Percentiles rank a stretch among this genome's conserved stretches.
These are phyloP conservation scores for Cerrena zonata DNA, from an alignment of 1,284 basidiomycete species.

Conservation along the genomic window DNA sequence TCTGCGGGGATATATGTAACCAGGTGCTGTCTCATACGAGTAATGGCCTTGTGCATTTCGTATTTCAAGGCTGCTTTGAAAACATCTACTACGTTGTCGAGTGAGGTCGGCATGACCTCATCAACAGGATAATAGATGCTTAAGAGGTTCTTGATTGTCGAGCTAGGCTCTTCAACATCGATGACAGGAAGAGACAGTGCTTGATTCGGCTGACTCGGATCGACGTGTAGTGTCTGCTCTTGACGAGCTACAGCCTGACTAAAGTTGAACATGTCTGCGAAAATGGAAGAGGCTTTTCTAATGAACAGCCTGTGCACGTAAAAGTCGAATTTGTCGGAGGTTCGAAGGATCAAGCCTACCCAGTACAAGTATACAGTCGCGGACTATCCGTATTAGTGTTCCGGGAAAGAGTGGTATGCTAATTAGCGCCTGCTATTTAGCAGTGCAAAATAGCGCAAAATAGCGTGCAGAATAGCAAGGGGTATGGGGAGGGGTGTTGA, in stretches of 20 bases:
- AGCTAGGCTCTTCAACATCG: neutral
- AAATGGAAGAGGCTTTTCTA: conserved; percentile 24
- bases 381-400: too few species aligned
- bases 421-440: too few species aligned
- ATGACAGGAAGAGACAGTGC: neutral
- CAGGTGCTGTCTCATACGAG: neutral
- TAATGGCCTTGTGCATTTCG: neutral
- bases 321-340: conserved; percentile 27
- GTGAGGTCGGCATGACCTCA: neutral
- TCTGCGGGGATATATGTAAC: neutral
- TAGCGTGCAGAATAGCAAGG: too few species aligned
- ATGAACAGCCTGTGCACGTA: conserved; percentile 29
- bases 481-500: too few species aligned
- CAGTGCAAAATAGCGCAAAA: too few species aligned
- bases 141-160: neutral
- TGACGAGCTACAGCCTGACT: neutral
- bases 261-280: conserved; percentile 4
- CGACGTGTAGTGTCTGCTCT: too few species aligned
- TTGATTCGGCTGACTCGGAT: neutral
- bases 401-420: too few species aligned
- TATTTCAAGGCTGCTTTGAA: neutral
- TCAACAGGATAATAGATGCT: neutral
- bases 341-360: conserved; percentile 25
- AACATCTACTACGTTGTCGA: neutral
- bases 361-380: too few species aligned